Base-by-base conservation (phyloP, 495 filamentous ascomycete species). In the Lichina pygmaea region DNA sequence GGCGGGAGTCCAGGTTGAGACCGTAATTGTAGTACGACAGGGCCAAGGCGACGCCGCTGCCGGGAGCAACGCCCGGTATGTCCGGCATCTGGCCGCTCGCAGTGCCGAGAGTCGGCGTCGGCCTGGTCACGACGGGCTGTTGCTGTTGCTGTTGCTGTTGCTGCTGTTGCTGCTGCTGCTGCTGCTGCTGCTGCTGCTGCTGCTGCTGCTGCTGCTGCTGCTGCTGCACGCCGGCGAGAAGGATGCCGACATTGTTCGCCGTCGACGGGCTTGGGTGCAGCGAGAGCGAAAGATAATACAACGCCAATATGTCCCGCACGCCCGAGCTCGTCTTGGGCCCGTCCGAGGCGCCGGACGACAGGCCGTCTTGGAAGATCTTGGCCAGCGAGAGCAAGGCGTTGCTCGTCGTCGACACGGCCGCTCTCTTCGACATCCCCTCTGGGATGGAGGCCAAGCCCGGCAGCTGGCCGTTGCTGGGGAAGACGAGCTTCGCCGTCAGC, bases 351-450 rank as follows among this genome's bases (percentile, higher is more conserved):
- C 46, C 75, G 72, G 49, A 73, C 17, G 62, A 67, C 81, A 94
- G 93, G n/a, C 85, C 78, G 62, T 99, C 89, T 58, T 99, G 89
- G 51, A 92, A 95, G 41, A 99, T 95, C 59, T 99, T 99, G 24
- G 89, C 89, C 42, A 99, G 63, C 0, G 86, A 95, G 4, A 99
- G 68, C 7, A 99, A 62, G 12, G 86, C 89, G 57, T 99, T 99
- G 60, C 86, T 94, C 4, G 86, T 93, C 4, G 86, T 95, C 7
- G 83, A 85, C 9, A 93, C 70, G 10, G 82, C 86, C 8, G 85
- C 81, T 54, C 73, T 85, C 51, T 74, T 71, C 16, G 81, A 70
- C 38, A 77, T 62, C 8, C 77, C 78, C 37, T 81, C 73, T 0
- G 76, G 62, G 10, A 95, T 71, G 55, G 75, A 72, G 48, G 73